Evolutionary conservation across 2,329 filamentous ascomycete genomes (phyloP), one percentile per base, ranked within the genome.

Genomic region (Drechslera avenae): DNA sequence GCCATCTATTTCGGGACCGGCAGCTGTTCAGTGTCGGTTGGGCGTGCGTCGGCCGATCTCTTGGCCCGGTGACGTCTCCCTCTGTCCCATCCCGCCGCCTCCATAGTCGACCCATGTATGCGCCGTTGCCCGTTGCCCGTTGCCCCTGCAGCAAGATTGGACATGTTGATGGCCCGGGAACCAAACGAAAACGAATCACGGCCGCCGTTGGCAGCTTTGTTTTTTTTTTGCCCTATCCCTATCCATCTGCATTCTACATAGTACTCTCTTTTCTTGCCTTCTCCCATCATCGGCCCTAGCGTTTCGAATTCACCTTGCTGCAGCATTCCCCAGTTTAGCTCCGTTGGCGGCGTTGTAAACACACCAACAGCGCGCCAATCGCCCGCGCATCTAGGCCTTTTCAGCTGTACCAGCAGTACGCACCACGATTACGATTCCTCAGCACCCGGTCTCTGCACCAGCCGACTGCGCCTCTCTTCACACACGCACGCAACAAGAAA

Each of bases 361-460:
- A 49, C 44, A 9, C 34, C 21, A 23, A 23, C 21, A 8, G 14
- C 33, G 42, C 19, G n/a, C 58, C 56, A 57, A 54, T 57, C 56
- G 17, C 26, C 43, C 53, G 17, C 26, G 46, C 53, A 46, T 60
- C 56, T 56, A 52, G 54, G 48, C 49, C 49, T 37, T 37, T 45
- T 36, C 33, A 28, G 46, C 52, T 48, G 21, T 23, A 23, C 21
- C 9, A n/a, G n/a, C n/a, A n/a, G 35, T 44, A 37, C 45, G 44
- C 52, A 56, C 41, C 34, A 36, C 53, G 23, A 52, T 54, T 56
- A 60, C 46, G 47, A n/a, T n/a, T n/a, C n/a, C n/a, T n/a, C 46
- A 54, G 39, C 39, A 30, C 47, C 41, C 32, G 43, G n/a, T n/a
- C 43, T 30, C 32, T 32, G 39, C 30, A 35, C 30, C 42, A 17